phyloP scores from a whole-genome alignment of 1,284 basidiomycete species.

The Austroboletus olivaceoglutinosus region DNA sequence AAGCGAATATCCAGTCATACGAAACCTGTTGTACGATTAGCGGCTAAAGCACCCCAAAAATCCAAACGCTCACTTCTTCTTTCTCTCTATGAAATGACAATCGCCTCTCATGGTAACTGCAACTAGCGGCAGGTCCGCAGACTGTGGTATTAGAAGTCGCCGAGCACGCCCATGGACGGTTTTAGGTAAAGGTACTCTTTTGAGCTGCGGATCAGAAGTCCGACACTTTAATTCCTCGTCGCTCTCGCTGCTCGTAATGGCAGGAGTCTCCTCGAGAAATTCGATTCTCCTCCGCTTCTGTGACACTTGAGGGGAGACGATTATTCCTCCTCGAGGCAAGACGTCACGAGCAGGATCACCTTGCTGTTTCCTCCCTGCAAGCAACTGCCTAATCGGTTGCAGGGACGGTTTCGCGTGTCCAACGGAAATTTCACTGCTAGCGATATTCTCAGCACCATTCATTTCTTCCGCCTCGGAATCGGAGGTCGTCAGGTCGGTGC shows the following conservation, averaged over 20 bases:
- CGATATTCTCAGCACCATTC: background rate
- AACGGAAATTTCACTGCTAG: slow-evolving; percentile 1
- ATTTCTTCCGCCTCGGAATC: slow-evolving; percentile 10
- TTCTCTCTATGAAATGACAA: slow-evolving; percentile 46
- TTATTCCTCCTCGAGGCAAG: slow-evolving; percentile 3
- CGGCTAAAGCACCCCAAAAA: slow-evolving; percentile 9
- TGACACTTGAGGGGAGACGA: slow-evolving; percentile 1
- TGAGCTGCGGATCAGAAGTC: slow-evolving; percentile 22
- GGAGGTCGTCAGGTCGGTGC: slow-evolving; percentile 3
- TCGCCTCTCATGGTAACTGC: slow-evolving; percentile 53
- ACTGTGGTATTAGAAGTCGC: slow-evolving; percentile 42
- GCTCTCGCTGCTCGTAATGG: slow-evolving; percentile 10
- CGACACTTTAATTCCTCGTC: slow-evolving; percentile 12
- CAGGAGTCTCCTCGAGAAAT: slow-evolving; percentile 7
- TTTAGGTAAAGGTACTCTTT: slow-evolving; percentile 39
- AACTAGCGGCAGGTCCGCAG: slow-evolving; percentile 37
- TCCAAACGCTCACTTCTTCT: slow-evolving; percentile 27
- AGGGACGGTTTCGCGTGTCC: slow-evolving; percentile 10
- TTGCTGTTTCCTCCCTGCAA: slow-evolving; percentile 12
- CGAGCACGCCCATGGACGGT: slow-evolving; percentile 40
- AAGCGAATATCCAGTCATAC: slow-evolving; percentile 43
- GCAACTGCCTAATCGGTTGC: slow-evolving; percentile 13
- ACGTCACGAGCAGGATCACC: slow-evolving; percentile 3
- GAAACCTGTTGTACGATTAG: slow-evolving; percentile 27
- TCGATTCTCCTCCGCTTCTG: slow-evolving; percentile 9